Percentiles rank a stretch among this genome's conserved stretches.
These are phyloP conservation scores for Lophiostoma macrostomum DNA, from an alignment of 495 filamentous ascomycete species.

Conservation along the genomic window DNA sequence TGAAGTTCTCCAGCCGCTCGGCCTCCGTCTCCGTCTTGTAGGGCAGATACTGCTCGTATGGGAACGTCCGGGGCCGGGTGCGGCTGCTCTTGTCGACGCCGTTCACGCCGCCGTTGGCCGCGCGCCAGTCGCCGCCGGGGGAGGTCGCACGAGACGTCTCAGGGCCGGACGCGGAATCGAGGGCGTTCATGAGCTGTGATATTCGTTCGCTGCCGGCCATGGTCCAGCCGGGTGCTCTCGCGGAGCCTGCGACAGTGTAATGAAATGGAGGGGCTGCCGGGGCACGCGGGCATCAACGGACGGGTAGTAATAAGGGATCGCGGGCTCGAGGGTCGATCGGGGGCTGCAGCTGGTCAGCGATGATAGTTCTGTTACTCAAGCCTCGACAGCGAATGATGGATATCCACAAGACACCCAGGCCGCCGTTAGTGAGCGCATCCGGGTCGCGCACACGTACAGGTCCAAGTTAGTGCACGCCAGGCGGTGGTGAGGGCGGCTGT, in stretches of 20 bases:
- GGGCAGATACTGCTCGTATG: constrained; percentile 84
- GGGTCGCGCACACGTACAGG: no score
- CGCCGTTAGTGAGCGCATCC: constrained; percentile 7
- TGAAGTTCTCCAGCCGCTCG: constrained; percentile 68
- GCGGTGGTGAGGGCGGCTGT: background rate
- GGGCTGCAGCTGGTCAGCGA: constrained; percentile 17
- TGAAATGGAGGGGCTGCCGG: background rate
- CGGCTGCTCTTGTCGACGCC: constrained; percentile 53
- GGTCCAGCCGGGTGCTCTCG: constrained; percentile 5
- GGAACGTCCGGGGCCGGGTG: constrained; percentile 84
- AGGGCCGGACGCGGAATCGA: constrained; percentile 34
- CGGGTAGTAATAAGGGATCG: constrained; percentile 6
- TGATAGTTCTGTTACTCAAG: constrained; percentile 8
- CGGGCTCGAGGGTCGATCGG: background rate
- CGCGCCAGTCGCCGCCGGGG: constrained; percentile 60
- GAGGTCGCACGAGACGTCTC: constrained; percentile 63
- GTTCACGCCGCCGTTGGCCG: constrained; percentile 49
- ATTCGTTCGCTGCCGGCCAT: constrained; percentile 41
- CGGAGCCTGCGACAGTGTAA: background rate
- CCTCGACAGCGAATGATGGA: constrained; percentile 9
- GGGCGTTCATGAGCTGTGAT: constrained; percentile 33
- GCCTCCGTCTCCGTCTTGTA: constrained; percentile 76
- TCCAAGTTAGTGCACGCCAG: no score
- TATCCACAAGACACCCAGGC: constrained; percentile 21
- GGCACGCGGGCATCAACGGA: constrained; percentile 15